phyloP scores from a whole-genome alignment of 129 eudicot species.

The Tagetes erecta region DNA sequence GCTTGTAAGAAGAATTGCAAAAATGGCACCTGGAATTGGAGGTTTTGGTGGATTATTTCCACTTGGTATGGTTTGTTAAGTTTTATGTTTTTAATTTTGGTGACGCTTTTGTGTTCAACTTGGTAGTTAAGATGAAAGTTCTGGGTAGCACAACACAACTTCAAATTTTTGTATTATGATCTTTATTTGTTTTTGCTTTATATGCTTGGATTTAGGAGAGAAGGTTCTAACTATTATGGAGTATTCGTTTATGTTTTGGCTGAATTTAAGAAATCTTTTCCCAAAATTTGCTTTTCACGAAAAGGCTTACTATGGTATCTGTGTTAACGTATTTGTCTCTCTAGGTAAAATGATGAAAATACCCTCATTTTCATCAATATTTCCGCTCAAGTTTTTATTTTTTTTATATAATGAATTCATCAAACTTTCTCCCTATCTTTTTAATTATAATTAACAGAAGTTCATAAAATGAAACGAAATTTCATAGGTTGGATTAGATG shows the following conservation, averaged over 20 bases:
- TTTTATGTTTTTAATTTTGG: not conserved
- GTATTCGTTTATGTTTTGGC: not conserved
- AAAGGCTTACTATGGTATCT: not conserved
- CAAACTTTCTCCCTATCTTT: too few relatives aligned
- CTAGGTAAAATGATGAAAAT: not conserved
- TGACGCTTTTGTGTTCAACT: not conserved
- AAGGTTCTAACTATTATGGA: not conserved
- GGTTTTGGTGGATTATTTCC: slow-evolving; percentile 94
- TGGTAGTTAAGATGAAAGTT: not conserved
- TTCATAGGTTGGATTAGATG: not conserved
- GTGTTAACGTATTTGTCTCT: not conserved
- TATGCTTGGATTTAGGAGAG: not conserved
- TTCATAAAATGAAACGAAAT: not conserved
- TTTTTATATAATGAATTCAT: too few relatives aligned
- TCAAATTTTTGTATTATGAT: not conserved
- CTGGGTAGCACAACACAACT: not conserved
- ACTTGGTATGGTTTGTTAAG: slow-evolving; percentile 47
- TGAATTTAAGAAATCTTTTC: not conserved
- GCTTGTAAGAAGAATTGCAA: slow-evolving; percentile 87
- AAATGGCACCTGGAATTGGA: slow-evolving; percentile 98
- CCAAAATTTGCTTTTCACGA: not conserved
- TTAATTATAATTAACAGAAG: too few relatives aligned
- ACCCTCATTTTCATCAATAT: not conserved
- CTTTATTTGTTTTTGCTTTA: not conserved
- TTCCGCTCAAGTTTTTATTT: too few relatives aligned